phyloP scores from a whole-genome alignment of 148 eudicot genomes.

The Persicaria tinctoria region DNA sequence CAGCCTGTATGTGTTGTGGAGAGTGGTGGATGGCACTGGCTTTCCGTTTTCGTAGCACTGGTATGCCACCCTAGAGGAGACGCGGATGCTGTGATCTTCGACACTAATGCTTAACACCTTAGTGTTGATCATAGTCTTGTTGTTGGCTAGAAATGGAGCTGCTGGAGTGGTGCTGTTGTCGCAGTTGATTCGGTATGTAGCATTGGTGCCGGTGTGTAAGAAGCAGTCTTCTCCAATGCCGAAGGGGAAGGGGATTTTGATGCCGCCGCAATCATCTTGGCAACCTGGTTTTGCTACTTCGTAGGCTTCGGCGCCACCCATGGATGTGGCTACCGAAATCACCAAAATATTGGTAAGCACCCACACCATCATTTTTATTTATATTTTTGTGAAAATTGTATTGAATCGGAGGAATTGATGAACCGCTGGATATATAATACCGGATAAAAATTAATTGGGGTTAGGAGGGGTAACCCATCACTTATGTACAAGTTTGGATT shows the following conservation, averaged over 20 bases:
- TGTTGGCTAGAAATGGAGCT: background rate
- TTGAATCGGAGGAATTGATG: too few relatives aligned
- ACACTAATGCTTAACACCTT: background rate
- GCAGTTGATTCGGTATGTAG: background rate
- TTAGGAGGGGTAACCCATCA: too few relatives aligned
- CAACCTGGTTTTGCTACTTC: too few relatives aligned
- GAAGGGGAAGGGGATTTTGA: constrained; percentile 1
- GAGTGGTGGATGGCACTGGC: background rate
- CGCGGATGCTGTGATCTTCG: background rate
- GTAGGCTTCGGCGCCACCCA: too few relatives aligned
- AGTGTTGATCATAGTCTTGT: background rate
- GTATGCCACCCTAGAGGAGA: background rate
- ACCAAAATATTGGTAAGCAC: too few relatives aligned
- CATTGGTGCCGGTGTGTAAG: background rate
- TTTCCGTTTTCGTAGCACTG: background rate
- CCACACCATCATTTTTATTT: too few relatives aligned
- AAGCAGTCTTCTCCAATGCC: background rate
- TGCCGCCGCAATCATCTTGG: background rate
- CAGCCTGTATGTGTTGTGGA: background rate
- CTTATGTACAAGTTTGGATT: too few relatives aligned
- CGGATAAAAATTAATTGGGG: too few relatives aligned
- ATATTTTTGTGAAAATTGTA: too few relatives aligned
- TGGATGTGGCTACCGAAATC: too few relatives aligned
- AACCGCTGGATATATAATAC: too few relatives aligned
- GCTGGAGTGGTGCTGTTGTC: background rate